Evolutionary conservation across 1,284 basidiomycete species (phyloP).

Genomic region (Athelia psychrophila): DNA sequence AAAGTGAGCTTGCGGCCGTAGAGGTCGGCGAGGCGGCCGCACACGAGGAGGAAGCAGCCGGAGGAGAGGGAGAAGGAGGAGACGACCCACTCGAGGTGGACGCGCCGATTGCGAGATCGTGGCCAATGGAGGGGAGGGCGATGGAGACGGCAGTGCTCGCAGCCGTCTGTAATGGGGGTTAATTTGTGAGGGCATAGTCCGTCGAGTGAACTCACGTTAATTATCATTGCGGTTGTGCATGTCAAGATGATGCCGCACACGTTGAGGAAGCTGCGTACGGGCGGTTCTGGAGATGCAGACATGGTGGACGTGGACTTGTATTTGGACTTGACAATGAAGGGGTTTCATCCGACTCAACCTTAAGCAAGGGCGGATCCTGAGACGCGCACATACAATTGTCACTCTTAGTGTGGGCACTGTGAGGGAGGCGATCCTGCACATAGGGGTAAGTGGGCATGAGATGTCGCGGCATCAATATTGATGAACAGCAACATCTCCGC

Average conservation of each 20-base stretch:
- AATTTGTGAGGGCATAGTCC: too few species aligned
- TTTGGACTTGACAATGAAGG: too few species aligned
- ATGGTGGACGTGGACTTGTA: too few species aligned
- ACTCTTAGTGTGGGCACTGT: too few species aligned
- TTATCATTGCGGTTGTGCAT: conserved; percentile 51
- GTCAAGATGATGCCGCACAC: conserved; percentile 44
- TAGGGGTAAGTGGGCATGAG: too few species aligned
- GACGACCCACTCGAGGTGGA: conserved; percentile 66
- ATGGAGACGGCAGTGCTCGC: conserved; percentile 49
- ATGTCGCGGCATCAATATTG: too few species aligned
- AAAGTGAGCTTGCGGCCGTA: conserved; percentile 55
- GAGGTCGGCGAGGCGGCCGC: conserved; percentile 58
- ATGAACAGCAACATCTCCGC: too few species aligned
- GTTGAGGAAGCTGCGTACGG: conserved; percentile 18
- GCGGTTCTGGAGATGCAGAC: too few species aligned
- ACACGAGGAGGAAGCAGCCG: conserved; percentile 58
- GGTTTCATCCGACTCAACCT: too few species aligned
- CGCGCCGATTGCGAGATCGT: conserved; percentile 44
- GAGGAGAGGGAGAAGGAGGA: conserved; percentile 36
- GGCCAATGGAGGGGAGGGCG: conserved; percentile 61
- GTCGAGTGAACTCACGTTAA: conserved; percentile 42
- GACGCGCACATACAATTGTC: too few species aligned
- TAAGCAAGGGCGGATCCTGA: too few species aligned
- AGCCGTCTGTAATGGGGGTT: conserved; percentile 30
- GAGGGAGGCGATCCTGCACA: too few species aligned